Evolutionary conservation across 306 rosid species (phyloP).

Genomic region (Herpetospermum pedunculosum): DNA sequence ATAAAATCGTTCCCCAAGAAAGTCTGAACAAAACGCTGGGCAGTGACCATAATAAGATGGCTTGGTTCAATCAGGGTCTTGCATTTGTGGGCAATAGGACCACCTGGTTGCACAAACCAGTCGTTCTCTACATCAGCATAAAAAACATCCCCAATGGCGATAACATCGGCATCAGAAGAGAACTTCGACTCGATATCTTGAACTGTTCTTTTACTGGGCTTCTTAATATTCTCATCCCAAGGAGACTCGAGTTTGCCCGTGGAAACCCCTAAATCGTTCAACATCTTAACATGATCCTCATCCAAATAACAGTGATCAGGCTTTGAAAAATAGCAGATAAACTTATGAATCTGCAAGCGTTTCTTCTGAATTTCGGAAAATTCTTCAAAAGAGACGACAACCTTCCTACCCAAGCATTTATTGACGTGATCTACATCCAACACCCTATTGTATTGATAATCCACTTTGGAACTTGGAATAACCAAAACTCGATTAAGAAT

Average conservation of each 20-base stretch:
- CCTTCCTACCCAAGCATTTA: slow-evolving; percentile 74
- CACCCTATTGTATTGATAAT: slow-evolving; percentile 55
- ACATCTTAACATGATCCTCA: slow-evolving; percentile 55
- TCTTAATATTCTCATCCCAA: slow-evolving; percentile 61
- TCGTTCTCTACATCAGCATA: slow-evolving; percentile 63
- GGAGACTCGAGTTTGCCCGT: slow-evolving; percentile 44
- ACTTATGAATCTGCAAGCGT: slow-evolving; percentile 53
- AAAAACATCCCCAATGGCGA: slow-evolving; percentile 91
- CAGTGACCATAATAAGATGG: slow-evolving; percentile 62
- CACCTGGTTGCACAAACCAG: slow-evolving; percentile 89
- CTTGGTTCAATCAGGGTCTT: slow-evolving; percentile 77
- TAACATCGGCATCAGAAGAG: slow-evolving; percentile 50
- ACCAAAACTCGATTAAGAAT: slow-evolving; percentile 69
- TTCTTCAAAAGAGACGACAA: slow-evolving; percentile 64
- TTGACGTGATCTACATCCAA: slow-evolving; percentile 71
- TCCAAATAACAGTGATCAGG: slow-evolving; percentile 72
- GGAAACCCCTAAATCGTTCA: slow-evolving; percentile 51
- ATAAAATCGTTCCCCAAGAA: slow-evolving; percentile 69
- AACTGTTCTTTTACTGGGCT: slow-evolving; percentile 53
- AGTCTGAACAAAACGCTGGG: slow-evolving; percentile 87
- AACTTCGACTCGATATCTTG: slow-evolving; percentile 64
- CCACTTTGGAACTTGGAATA: slow-evolving; percentile 73
- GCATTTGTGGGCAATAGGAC: slow-evolving; percentile 87
- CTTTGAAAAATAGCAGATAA: slow-evolving; percentile 58
- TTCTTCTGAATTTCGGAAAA: slow-evolving; percentile 46